Evolutionary conservation across 2,329 filamentous ascomycete genomes (phyloP).

Genomic region (Diplodia intermedia): DNA sequence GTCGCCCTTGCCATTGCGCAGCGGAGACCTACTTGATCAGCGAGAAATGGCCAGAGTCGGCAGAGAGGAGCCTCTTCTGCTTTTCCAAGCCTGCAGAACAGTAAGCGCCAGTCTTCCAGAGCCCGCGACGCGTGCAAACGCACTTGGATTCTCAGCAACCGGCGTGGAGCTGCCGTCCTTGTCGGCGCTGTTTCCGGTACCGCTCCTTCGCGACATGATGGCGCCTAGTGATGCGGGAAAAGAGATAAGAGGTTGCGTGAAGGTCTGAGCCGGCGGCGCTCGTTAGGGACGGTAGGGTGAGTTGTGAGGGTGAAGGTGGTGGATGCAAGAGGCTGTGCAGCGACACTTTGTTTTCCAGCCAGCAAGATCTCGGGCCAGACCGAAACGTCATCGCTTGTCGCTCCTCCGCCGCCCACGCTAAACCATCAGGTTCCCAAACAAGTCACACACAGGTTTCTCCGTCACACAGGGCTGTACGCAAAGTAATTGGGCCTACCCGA

Average conservation of each 20-base stretch:
- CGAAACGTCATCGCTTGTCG: conserved; percentile 30
- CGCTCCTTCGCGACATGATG: conserved; percentile 69
- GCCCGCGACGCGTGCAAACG: conserved; percentile 14
- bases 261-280: background rate
- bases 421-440: conserved; percentile 21
- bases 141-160: conserved; percentile 49
- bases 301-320: conserved; percentile 9
- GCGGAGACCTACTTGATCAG: conserved; percentile 51
- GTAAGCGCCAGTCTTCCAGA: conserved; percentile 32
- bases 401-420: conserved; percentile 11
- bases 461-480: conserved; percentile 21
- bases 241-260: background rate
- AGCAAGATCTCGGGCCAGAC: conserved; percentile 31
- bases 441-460: conserved; percentile 16
- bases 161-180: conserved; percentile 54
- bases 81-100: conserved; percentile 68
- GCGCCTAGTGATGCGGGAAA: conserved; percentile 12
- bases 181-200: conserved; percentile 58
- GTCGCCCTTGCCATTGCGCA: conserved; percentile 3
- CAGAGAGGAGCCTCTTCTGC: conserved; percentile 74
- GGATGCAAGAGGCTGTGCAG: conserved; percentile 31
- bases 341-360: conserved; percentile 32
- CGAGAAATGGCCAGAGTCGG: conserved; percentile 75
- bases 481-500: too few species aligned
- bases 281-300: background rate